A percentile compares a stretch with the other conserved stretches of the same genome.
Evolutionary conservation across 2,329 filamentous ascomycete species (phyloP).

Genomic region (Pseudogymnoascus sp.): DNA sequence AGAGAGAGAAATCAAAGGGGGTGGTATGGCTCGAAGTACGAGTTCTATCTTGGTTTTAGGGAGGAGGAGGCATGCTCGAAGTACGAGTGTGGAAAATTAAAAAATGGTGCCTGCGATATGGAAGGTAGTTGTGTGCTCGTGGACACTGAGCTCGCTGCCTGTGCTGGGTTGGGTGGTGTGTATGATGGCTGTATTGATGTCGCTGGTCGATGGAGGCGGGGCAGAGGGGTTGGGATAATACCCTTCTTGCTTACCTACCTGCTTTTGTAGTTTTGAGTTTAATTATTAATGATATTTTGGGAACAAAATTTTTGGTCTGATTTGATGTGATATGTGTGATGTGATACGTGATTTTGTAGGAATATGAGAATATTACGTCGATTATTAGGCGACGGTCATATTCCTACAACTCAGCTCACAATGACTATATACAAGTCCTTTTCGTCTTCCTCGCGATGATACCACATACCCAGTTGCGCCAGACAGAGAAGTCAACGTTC

Average conservation of each 20-base stretch:
- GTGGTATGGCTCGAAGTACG: neutral
- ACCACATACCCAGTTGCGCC: too few relatives aligned
- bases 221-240: neutral
- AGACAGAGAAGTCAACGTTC: too few relatives aligned
- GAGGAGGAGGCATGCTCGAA: neutral
- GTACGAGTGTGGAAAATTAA: conserved; percentile 5
- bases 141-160: neutral
- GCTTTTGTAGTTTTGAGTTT: neutral
- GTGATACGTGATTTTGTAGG: neutral
- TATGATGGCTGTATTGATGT: neutral
- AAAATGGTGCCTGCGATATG: neutral
- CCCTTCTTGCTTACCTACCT: neutral
- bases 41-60: neutral
- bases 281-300: neutral
- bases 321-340: neutral
- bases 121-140: conserved; percentile 6
- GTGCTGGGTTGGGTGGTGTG: neutral
- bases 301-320: neutral
- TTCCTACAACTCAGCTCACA: too few relatives aligned
- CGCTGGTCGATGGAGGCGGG: neutral
- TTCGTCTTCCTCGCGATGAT: too few relatives aligned
- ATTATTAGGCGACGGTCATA: too few relatives aligned
- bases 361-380: neutral
- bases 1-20: neutral
- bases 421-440: too few relatives aligned